Evolutionary conservation across 257 asterid species (phyloP).

Genomic region (Buddleja alternifolia): DNA sequence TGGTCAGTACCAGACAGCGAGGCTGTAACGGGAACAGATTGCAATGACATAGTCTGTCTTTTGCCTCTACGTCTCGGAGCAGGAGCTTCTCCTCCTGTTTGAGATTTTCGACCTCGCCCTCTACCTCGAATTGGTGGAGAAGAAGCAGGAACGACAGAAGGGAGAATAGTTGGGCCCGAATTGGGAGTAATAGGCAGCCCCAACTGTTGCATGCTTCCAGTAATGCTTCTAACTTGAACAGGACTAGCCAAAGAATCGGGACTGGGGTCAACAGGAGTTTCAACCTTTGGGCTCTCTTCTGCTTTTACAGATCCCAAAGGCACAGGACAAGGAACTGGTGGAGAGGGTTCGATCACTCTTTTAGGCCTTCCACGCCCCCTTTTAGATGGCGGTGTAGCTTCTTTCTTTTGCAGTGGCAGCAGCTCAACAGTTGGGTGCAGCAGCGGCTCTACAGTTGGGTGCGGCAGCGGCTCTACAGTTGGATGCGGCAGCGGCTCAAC

Average conservation of each 20-base stretch:
- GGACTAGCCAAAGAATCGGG: slow-evolving; percentile 45
- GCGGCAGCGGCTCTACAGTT: too few species aligned
- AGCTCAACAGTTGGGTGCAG: too few species aligned
- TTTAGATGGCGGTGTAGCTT: slow-evolving; percentile 68
- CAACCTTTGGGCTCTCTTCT: slow-evolving; percentile 38
- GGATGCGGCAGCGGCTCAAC: too few species aligned
- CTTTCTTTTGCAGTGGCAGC: slow-evolving; percentile 41
- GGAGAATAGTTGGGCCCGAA: slow-evolving; percentile 43
- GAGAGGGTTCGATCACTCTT: slow-evolving; percentile 54
- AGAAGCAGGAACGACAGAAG: slow-evolving; percentile 47
- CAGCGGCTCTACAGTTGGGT: too few species aligned
- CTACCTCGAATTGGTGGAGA: slow-evolving; percentile 47
- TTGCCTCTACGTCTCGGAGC: slow-evolving; percentile 77
- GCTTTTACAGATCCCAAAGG: slow-evolving; percentile 37
- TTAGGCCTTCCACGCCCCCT: slow-evolving; percentile 99
- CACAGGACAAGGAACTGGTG: slow-evolving; percentile 38
- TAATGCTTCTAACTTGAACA: slow-evolving; percentile 38
- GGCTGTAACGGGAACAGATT: slow-evolving; percentile 40
- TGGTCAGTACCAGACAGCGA: slow-evolving; percentile 35
- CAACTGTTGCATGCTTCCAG: slow-evolving; percentile 45
- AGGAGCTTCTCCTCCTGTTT: slow-evolving; percentile 67
- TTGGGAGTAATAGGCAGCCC: slow-evolving; percentile 39
- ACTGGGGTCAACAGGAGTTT: slow-evolving; percentile 38
- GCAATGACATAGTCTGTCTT: slow-evolving; percentile 46
- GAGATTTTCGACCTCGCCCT: slow-evolving; percentile 75